phyloP scores from a whole-genome alignment of 768 basidiomycete species.

The Vararia minispora region DNA sequence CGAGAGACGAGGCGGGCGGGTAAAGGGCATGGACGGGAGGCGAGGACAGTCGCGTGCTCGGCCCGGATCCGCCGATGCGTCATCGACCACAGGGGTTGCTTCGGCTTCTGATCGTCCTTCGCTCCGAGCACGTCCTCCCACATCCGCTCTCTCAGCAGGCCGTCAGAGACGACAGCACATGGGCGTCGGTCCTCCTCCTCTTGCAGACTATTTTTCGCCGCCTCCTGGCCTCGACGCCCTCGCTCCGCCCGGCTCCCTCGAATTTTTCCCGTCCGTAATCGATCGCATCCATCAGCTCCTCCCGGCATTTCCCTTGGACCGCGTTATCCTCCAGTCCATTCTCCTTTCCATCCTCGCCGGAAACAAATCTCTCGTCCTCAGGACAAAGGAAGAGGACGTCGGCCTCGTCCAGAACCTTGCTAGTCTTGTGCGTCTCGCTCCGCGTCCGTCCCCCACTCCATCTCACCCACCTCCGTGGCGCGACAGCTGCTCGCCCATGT shows the following conservation, averaged over 20 bases:
- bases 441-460: background rate
- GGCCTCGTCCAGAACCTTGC: constrained; percentile 45
- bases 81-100: too few relatives aligned
- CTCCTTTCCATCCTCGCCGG: constrained; percentile 55
- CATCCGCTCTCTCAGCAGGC: too few relatives aligned
- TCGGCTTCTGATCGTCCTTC: too few relatives aligned
- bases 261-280: constrained; percentile 26
- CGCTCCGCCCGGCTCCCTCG: constrained; percentile 8
- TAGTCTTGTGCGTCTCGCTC: constrained; percentile 35
- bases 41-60: too few relatives aligned
- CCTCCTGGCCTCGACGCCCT: too few relatives aligned
- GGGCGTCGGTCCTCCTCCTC: too few relatives aligned
- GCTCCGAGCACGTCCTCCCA: too few relatives aligned
- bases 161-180: too few relatives aligned
- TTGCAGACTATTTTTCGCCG: too few relatives aligned
- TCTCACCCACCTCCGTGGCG: background rate
- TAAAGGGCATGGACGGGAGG: too few relatives aligned
- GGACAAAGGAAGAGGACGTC: constrained; percentile 57
- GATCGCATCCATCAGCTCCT: constrained; percentile 31
- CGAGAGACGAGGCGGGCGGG: too few relatives aligned
- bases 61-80: too few relatives aligned
- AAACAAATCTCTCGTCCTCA: constrained; percentile 51
- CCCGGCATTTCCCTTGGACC: constrained; percentile 46
- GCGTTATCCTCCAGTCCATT: constrained; percentile 52
- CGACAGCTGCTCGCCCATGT: constrained; percentile 45